Conservation (phyloP, 495 filamentous ascomycete species). For the Aspergillus steynii region DNA sequence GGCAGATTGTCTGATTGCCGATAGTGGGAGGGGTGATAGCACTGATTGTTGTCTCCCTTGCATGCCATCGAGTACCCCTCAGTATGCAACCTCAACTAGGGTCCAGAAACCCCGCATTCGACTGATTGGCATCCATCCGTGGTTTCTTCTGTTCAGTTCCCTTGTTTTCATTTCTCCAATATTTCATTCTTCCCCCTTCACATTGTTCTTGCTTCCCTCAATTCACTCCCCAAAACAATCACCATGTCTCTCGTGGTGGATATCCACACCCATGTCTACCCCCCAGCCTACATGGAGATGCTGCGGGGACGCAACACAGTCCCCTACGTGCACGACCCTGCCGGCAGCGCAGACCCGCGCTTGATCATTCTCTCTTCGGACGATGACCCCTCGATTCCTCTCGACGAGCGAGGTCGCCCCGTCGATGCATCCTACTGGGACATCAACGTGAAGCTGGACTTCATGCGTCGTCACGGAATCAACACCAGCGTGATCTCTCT, state of each 20-base stretch:
- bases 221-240: constrained; percentile 6
- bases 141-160: neutral
- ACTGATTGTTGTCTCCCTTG: too few species aligned
- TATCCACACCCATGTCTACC: constrained; percentile 95
- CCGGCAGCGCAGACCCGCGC: constrained; percentile 57
- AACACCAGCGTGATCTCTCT: constrained; percentile 83
- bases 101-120: neutral
- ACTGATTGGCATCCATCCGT: too few species aligned
- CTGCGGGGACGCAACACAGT: constrained; percentile 73
- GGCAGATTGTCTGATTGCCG: neutral
- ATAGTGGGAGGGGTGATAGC: neutral
- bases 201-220: neutral
- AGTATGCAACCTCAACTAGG: neutral
- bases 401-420: constrained; percentile 62
- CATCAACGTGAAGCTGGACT: constrained; percentile 70
- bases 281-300: constrained; percentile 77
- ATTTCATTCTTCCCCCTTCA: neutral
- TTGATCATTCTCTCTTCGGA: constrained; percentile 77
- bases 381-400: constrained; percentile 54
- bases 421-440: constrained; percentile 75
- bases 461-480: constrained; percentile 86
- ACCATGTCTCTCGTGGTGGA: constrained; percentile 63
- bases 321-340: constrained; percentile 75
- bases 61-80: too few species aligned
- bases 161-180: neutral